phyloP scores from a whole-genome alignment of 306 rosid species.

The Elaeagnus macrophylla region DNA sequence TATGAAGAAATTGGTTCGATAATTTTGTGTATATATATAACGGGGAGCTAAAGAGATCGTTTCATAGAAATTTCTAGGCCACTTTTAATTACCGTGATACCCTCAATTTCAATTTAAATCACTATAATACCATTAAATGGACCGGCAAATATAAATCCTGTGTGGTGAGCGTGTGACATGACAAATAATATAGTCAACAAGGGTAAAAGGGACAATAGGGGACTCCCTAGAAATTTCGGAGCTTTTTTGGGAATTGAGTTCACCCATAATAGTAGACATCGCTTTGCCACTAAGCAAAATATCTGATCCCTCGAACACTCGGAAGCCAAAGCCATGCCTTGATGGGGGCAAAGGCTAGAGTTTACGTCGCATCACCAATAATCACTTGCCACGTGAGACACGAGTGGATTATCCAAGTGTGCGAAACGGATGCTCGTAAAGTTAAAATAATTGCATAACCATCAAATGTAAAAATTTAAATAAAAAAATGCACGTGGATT shows the following conservation, averaged over 20 bases:
- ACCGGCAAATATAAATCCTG: too few relatives aligned
- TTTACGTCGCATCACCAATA: too few relatives aligned
- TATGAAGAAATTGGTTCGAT: background rate
- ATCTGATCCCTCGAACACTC: background rate
- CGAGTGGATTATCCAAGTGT: too few relatives aligned
- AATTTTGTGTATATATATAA: background rate
- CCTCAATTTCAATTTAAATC: background rate
- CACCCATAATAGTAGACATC: background rate
- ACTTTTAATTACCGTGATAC: background rate
- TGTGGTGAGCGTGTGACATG: too few relatives aligned
- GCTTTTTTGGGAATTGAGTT: background rate
- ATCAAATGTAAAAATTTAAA: too few relatives aligned
- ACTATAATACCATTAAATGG: background rate
- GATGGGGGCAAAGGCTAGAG: too few relatives aligned
- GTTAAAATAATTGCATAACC: too few relatives aligned
- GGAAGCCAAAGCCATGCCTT: background rate
- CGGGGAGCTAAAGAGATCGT: background rate
- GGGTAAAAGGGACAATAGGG: background rate
- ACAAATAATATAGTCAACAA: too few relatives aligned
- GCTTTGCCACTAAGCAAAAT: constrained; percentile 6
- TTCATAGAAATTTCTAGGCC: constrained; percentile 27
- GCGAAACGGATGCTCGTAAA: too few relatives aligned
- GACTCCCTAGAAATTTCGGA: too few relatives aligned
- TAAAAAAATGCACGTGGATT: too few relatives aligned
- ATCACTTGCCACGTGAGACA: too few relatives aligned